Conservation (phyloP, 306 rosid species). For the Quercus aquifolioides region DNA sequence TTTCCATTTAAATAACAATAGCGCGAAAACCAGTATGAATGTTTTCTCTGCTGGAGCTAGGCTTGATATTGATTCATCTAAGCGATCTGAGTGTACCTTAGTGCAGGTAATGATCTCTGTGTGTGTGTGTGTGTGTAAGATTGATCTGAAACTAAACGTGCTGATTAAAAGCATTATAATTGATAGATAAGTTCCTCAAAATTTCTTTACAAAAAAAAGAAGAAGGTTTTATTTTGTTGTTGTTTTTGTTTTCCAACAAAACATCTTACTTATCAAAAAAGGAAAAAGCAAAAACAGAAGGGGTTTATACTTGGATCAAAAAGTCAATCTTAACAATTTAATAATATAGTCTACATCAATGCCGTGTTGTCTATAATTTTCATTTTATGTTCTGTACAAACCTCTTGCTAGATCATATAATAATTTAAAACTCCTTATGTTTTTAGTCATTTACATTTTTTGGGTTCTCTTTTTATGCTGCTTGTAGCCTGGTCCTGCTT, state of each 20-base stretch:
- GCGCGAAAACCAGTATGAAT: slow-evolving; percentile 40
- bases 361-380: neutral
- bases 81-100: slow-evolving; percentile 67
- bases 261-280: no score
- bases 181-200: neutral
- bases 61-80: slow-evolving; percentile 65
- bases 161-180: neutral
- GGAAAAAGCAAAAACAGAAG: neutral
- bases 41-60: slow-evolving; percentile 56
- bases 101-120: slow-evolving; percentile 66
- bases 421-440: slow-evolving; percentile 17
- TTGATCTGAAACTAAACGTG: neutral
- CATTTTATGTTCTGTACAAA: neutral
- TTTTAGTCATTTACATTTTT: slow-evolving; percentile 16
- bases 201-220: neutral
- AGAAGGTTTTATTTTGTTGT: no score
- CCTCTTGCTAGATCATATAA: neutral
- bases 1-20: slow-evolving; percentile 45
- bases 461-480: slow-evolving; percentile 26
- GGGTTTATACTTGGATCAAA: neutral
- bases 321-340: neutral
- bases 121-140: neutral
- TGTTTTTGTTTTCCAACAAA: no score
- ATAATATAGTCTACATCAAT: neutral
- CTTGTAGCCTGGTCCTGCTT: slow-evolving; percentile 88